Conservation (phyloP, 1,139 yeast species). For the Taphrina pruni region DNA sequence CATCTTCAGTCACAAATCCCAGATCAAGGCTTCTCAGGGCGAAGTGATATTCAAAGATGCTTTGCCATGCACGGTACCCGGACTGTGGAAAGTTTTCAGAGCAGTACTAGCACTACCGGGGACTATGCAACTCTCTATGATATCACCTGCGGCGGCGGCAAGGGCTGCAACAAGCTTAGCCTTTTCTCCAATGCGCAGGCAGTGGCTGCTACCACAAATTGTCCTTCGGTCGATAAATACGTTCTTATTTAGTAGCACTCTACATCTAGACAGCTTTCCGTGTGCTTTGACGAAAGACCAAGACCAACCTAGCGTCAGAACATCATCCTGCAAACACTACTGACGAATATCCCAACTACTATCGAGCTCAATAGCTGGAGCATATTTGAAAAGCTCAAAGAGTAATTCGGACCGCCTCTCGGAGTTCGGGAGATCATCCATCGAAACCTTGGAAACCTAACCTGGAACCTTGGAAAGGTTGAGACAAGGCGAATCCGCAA, state of each 20-base stretch:
- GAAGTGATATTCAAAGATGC: too few species aligned
- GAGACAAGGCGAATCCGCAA: too few species aligned
- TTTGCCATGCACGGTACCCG: too few species aligned
- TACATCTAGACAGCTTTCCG: not conserved
- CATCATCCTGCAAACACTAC: too few species aligned
- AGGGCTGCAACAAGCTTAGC: constrained; percentile 2
- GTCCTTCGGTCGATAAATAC: too few species aligned
- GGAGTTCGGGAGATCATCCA: too few species aligned
- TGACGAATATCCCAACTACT: not conserved
- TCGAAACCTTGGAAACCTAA: too few species aligned
- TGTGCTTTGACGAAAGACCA: not conserved
- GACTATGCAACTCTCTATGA: not conserved
- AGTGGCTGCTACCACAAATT: not conserved
- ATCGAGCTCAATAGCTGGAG: not conserved
- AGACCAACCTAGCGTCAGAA: too few species aligned
- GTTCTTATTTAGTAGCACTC: not conserved
- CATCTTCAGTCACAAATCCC: not conserved
- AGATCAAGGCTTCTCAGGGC: too few species aligned
- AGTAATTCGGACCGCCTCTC: not conserved
- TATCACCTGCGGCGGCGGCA: not conserved
- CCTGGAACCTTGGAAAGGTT: too few species aligned
- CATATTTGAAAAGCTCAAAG: not conserved
- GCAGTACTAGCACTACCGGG: not conserved
- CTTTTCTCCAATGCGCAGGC: not conserved
- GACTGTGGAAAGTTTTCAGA: too few species aligned